A percentile compares a stretch with the other conserved stretches of the same genome.
Conservation (phyloP, 257 asterid species). For the Solanum sitiens region DNA sequence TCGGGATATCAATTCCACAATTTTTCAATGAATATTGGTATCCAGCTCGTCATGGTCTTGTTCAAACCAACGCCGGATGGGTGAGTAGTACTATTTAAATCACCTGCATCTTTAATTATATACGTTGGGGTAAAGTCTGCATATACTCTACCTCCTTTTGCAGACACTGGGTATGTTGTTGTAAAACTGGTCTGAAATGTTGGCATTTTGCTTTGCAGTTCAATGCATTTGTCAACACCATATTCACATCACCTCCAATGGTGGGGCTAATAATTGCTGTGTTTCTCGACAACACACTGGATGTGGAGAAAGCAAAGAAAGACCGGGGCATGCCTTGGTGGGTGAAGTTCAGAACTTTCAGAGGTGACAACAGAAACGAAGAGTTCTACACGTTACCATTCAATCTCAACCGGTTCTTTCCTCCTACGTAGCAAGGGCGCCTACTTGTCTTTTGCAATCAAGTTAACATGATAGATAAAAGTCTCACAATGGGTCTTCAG, state of each 20-base stretch:
- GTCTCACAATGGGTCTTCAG: slow-evolving; percentile 2
- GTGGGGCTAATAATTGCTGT: slow-evolving; percentile 80
- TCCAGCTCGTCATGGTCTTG: slow-evolving; percentile 59
- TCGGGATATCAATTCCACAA: slow-evolving; percentile 93
- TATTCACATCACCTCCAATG: slow-evolving; percentile 80
- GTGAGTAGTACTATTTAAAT: slow-evolving; percentile 36
- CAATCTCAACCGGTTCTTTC: slow-evolving; percentile 92
- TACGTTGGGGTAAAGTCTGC: neutral
- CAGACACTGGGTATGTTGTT: neutral
- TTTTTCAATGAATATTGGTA: slow-evolving; percentile 69
- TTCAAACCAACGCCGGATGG: slow-evolving; percentile 91
- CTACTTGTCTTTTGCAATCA: neutral
- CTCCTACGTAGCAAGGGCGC: slow-evolving; percentile 52
- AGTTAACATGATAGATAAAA: slow-evolving; percentile 15
- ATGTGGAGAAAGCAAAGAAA: slow-evolving; percentile 85
- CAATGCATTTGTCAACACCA: slow-evolving; percentile 81
- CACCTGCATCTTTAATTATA: neutral
- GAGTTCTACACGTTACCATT: slow-evolving; percentile 95
- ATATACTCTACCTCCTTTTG: neutral
- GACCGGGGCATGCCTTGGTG: slow-evolving; percentile 99
- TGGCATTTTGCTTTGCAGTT: slow-evolving; percentile 39
- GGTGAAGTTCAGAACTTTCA: slow-evolving; percentile 82
- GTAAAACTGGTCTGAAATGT: neutral
- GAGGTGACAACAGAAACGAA: slow-evolving; percentile 92
- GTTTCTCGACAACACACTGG: slow-evolving; percentile 85